phyloP scores from a whole-genome alignment of 257 asterid genomes.

The Cordia subcordata region DNA sequence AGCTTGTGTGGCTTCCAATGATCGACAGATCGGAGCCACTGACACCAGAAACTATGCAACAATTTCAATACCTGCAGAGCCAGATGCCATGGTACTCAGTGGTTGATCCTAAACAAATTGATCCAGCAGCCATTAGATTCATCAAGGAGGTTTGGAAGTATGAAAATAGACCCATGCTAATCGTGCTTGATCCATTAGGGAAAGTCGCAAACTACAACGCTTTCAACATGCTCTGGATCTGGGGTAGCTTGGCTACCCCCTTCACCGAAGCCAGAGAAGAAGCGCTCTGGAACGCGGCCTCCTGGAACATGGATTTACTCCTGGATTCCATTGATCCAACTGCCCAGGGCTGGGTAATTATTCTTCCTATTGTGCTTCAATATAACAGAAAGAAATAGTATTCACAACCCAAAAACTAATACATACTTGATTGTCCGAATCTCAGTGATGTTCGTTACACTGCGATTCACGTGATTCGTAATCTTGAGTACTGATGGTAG shows the following conservation, averaged over 20 bases:
- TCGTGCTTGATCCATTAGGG: constrained; percentile 81
- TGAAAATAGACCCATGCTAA: constrained; percentile 64
- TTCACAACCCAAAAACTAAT: no score
- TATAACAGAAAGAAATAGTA: no score
- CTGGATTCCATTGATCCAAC: constrained; percentile 65
- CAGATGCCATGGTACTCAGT: constrained; percentile 87
- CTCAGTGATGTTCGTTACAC: no score
- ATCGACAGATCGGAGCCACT: constrained; percentile 30
- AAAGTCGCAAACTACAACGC: constrained; percentile 60
- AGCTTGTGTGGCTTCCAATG: constrained; percentile 83
- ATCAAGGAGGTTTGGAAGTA: constrained; percentile 52
- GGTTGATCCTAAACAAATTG: constrained; percentile 53
- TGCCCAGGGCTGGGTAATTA: constrained; percentile 54
- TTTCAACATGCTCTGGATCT: constrained; percentile 85
- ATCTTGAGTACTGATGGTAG: no score
- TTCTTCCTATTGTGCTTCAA: not conserved
- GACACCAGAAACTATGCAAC: constrained; percentile 17
- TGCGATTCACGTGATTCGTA: no score
- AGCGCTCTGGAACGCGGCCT: constrained; percentile 55
- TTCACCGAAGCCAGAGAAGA: constrained; percentile 55
- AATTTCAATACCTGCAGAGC: constrained; percentile 39
- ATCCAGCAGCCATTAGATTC: constrained; percentile 56
- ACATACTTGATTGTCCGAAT: no score
- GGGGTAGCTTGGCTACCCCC: constrained; percentile 79
- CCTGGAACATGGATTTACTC: constrained; percentile 59